Conservation (phyloP, 228 moss, liverwort and hornwort genomes). For the Sphagnum magellanicum region DNA sequence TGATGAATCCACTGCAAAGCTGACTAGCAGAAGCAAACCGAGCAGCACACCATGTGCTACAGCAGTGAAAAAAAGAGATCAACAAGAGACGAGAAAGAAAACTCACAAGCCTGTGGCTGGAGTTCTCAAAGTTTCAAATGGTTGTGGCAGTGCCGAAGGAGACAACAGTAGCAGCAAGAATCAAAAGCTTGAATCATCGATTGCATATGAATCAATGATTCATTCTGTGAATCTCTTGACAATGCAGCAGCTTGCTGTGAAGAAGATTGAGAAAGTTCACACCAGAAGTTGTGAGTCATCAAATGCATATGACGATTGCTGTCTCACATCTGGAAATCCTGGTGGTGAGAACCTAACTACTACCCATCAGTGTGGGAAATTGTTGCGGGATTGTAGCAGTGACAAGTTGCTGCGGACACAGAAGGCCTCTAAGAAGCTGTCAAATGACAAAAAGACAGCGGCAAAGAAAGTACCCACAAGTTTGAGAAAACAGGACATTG, state of each 20-base stretch:
- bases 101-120: neutral
- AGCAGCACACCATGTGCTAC: neutral
- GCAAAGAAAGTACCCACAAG: neutral
- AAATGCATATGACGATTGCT: too few relatives aligned
- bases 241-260: too few relatives aligned
- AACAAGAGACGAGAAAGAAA: neutral
- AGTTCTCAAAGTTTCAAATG: neutral
- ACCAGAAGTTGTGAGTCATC: too few relatives aligned
- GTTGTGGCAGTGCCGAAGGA: constrained; percentile 1
- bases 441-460: neutral
- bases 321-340: too few relatives aligned
- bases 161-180: constrained; percentile 1
- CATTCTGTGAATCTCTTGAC: too few relatives aligned
- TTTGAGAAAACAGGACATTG: neutral
- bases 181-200: neutral
- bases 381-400: too few relatives aligned
- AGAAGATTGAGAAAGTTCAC: too few relatives aligned
- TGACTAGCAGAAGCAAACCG: neutral
- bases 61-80: neutral
- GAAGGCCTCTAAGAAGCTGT: neutral
- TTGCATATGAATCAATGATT: too few relatives aligned
- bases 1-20: neutral
- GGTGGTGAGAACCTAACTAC: neutral
- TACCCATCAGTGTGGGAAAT: neutral
- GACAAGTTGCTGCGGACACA: too few relatives aligned